Conservation (phyloP, 345 rosid genomes). For the Populus simonii region DNA sequence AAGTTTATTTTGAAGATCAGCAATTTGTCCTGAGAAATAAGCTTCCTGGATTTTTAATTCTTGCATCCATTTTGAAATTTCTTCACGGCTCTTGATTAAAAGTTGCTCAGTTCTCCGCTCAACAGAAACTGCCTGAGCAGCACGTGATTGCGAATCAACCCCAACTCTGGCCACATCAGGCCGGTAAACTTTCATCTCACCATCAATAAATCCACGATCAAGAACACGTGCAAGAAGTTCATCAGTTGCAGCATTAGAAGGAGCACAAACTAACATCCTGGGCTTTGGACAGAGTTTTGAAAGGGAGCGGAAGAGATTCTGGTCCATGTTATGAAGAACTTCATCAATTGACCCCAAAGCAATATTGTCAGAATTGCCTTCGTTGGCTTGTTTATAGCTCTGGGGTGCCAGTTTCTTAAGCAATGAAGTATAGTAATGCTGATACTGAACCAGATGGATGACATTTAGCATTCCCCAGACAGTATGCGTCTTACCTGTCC, state of each 20-base stretch:
- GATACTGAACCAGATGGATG: slow-evolving; percentile 97
- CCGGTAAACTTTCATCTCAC: slow-evolving; percentile 95
- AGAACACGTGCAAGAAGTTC: slow-evolving; percentile 97
- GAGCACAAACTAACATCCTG: slow-evolving; percentile 98
- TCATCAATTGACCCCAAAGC: slow-evolving; percentile 90
- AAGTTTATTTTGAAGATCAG: slow-evolving; percentile 74
- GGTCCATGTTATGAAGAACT: slow-evolving; percentile 99
- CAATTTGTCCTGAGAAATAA: slow-evolving; percentile 73
- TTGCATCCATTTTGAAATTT: slow-evolving; percentile 81
- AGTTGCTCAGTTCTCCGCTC: slow-evolving; percentile 96
- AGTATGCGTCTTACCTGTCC: slow-evolving; percentile 98
- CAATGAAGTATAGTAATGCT: slow-evolving; percentile 91
- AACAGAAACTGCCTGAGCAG: slow-evolving; percentile 99
- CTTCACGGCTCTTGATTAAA: slow-evolving; percentile 75
- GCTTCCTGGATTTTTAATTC: slow-evolving; percentile 72
- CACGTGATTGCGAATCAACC: slow-evolving; percentile 95
- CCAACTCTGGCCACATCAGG: slow-evolving; percentile 99
- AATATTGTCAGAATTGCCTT: slow-evolving; percentile 61
- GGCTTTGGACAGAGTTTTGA: slow-evolving; percentile 97
- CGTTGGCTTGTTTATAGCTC: slow-evolving; percentile 84
- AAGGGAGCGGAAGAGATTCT: slow-evolving; percentile 84
- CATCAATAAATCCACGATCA: slow-evolving; percentile 97
- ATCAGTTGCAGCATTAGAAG: slow-evolving; percentile 99
- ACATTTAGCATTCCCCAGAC: slow-evolving; percentile 99
- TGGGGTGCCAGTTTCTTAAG: slow-evolving; percentile 96